Base-by-base conservation (phyloP, 2,329 filamentous ascomycete genomes). In the Diaporthe aspalathi region DNA sequence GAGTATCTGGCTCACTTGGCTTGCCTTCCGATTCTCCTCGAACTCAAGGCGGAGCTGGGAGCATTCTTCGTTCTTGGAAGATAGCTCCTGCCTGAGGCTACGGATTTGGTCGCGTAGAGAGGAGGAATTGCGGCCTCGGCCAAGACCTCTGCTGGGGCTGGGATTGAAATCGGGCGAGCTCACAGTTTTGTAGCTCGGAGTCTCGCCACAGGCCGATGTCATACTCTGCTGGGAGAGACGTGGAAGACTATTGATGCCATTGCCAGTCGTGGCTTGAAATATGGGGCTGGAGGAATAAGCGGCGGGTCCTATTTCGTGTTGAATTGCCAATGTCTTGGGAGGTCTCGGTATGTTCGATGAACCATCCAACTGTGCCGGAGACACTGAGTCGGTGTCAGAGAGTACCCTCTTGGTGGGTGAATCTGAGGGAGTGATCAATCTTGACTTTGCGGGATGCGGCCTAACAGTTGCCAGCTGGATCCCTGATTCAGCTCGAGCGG, bases 21-120 rank as follows among this genome's bases (percentile, higher is more conserved):
- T 54, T 35, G 45, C 54, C 29, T 69, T 73, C 11, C 45, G 68
- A 9, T 32, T 52, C 47, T 73, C 60, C 45, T 73, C 69, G 17
- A 71, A 60, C n/a, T 63, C 66, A 11, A 69, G 56, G 32, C 65
- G 72, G 20, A 73, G 65, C 35, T 71, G 53, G 3, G 53, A 45
- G 27, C 47, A 73, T 7, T 71, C 72, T 49, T 69, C 72, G 29
- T 53, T 69, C 47, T 52, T 71, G 38, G 65, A 49, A 29, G 72
- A 71, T 17, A 73, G 56, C 43, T 71, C 69, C 20, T 54, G 63
- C 22, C 69, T 71, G 7, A 73, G 69, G 29, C 57, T 69, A 49
- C 65, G 69, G 38, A 73, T 56, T 66, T 73, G 72, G n/a, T 73
- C 72, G 32, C 57, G 69, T 17, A 73, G 65, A 16, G 69, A 73